A percentile compares a stretch with the other conserved stretches of the same genome.
phyloP scores from a whole-genome alignment of 441 rosid species.

The Monsonia emarginata region DNA sequence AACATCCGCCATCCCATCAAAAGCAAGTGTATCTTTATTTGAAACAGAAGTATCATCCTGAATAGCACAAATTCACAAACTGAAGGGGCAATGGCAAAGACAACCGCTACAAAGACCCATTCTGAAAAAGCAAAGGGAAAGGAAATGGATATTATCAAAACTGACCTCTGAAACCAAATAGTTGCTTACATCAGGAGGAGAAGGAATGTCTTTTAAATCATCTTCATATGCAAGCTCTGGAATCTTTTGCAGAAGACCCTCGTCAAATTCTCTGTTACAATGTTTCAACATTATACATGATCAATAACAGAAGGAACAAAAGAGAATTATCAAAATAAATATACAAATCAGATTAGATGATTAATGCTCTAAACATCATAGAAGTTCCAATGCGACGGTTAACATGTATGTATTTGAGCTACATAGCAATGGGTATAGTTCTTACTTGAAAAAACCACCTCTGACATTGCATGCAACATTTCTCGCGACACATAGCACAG shows the following conservation, averaged over 20 bases:
- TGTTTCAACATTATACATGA: conserved; percentile 21
- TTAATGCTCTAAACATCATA: conserved; percentile 6
- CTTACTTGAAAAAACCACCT: conserved; percentile 93
- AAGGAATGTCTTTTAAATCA: conserved; percentile 60
- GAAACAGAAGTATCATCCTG: conserved; percentile 70
- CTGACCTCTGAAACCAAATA: conserved; percentile 79
- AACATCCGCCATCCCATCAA: conserved; percentile 70
- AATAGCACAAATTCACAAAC: conserved; percentile 11
- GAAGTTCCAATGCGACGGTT: conserved; percentile 12
- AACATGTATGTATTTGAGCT: neutral
- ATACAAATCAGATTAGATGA: conserved; percentile 4
- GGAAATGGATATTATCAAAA: conserved; percentile 14
- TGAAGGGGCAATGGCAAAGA: conserved; percentile 29
- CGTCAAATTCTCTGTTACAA: conserved; percentile 84
- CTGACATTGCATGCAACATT: conserved; percentile 98
- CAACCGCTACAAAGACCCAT: conserved; percentile 9
- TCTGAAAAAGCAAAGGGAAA: neutral
- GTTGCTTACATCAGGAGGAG: conserved; percentile 86
- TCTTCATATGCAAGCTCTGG: conserved; percentile 80
- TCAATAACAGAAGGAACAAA: too few relatives aligned
- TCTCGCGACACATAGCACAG: conserved; percentile 88
- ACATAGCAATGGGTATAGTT: neutral
- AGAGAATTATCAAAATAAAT: neutral
- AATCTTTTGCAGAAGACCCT: conserved; percentile 57
- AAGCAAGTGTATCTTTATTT: conserved; percentile 50